Evolutionary conservation across 139 green algal species (phyloP), one percentile per base, ranked within the genome.

Genomic region (Picochlorum sp.): DNA sequence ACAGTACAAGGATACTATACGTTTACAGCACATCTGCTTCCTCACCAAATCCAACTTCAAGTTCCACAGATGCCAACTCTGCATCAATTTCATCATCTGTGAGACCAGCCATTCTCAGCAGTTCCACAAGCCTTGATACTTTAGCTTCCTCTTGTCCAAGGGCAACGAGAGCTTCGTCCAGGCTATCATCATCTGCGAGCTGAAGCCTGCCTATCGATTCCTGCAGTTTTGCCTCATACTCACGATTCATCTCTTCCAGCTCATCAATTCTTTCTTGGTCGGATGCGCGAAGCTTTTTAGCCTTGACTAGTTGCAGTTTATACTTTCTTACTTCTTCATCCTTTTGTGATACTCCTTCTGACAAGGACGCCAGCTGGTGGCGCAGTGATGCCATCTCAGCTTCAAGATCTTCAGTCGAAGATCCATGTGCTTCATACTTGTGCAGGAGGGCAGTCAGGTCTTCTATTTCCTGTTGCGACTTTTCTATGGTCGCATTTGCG

Each of bases 261-360:
- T 44, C 37, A 37, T 28, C 60, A 45, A 66, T 66, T 31, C 57
- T 66, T 41, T 66, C 60, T 23, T 21, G 23, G 57, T 66, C 60
- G 10, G 2, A 16, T 24, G 28, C 24, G 13, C 60, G n/a, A 7
- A 66, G n/a, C 1, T 66, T 66, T 31, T 66, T 66, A 5, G 60
- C 60, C n/a, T 66, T 66, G 5, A 66, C 49, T 14, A 66, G 13
- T 31, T 66, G 60, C 10, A 56, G n/a, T 11, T 66, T 66, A 20
- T 66, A 66, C 37, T 66, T 66, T 15, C 16, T n/a, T 24, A 66
- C 14, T 45, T 66, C 60, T 18, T 66, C 60, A 14, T 66, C 60
- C 14, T 66, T 66, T n/a, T 59, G 51, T 16, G 37, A 20, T 21
- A 21, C 15, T 10, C 14, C 60, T 21, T 23, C n/a, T 14, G 30